Evolutionary conservation across 352 stramenopile genomes (phyloP), one percentile per base, ranked within the genome.

Genomic region (Phytophthora hybrid): DNA sequence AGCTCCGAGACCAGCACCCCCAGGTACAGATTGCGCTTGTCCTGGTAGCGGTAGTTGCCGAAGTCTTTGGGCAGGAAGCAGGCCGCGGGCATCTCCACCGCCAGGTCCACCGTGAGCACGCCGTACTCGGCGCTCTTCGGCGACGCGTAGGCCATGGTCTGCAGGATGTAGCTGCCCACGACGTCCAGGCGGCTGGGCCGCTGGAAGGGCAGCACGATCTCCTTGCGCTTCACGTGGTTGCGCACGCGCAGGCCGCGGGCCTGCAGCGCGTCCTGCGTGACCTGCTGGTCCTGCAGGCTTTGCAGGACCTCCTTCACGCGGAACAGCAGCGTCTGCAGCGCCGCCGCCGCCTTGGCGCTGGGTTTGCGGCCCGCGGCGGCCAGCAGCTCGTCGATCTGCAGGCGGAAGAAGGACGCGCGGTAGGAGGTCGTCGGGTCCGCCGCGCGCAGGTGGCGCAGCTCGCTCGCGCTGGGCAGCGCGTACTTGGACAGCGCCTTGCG

Each of bases 41-140:
- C 92, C 5, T 91, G 83, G 71, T 97, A 97, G 26, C 89, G 79
- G 76, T 96, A 96, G 79, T 97, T 97, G 52, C 88, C 74, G 71
- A 96, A 95, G 67, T 98, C 93, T 71, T 97, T 97, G 10, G 89
- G 88, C 19, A 96, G 49, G 66, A 98, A 95, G 75, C 92, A 97
- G 7, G 65, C 71, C 7, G 71, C 56, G 0, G 93, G 93, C 69
- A 98, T 97, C 71, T 94, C 82, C 14, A 97, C 78, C 0, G 91
- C 82, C 16, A 98, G 46, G 64, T 98, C 92, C 37, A 98, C 78
- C 0, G 78, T 91, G 41, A 95, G 71, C 9, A 74, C 71, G 6
- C 81, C 77, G 56, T 94, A 94, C 29, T 90, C 78, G 13, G 65
- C 21, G 49, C n/a, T 19, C 37, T 46, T 46, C 37, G 18, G 19